Evolutionary conservation across 768 basidiomycete genomes (phyloP).

Genomic region (Psilocybe cyanescens): DNA sequence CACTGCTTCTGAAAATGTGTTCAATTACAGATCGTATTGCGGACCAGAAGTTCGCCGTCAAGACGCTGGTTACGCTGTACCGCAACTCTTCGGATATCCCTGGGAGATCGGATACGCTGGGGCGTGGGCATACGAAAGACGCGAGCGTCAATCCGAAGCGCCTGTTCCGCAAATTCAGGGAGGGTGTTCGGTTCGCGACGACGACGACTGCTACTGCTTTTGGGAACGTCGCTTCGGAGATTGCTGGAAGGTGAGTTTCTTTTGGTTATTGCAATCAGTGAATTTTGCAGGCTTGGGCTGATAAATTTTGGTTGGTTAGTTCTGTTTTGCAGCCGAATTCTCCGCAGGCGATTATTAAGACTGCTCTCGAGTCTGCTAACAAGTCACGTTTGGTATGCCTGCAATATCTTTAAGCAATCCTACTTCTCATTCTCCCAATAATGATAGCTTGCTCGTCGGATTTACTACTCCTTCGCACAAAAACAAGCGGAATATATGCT

Average conservation of each 20-base stretch:
- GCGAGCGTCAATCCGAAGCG: conserved; percentile 55
- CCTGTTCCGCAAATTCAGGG: conserved; percentile 71
- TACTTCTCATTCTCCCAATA: conserved; percentile 10
- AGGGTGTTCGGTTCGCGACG: conserved; percentile 72
- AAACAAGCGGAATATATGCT: conserved; percentile 60
- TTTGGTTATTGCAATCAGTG: too few species aligned
- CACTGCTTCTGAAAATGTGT: background rate
- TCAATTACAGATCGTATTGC: conserved; percentile 67
- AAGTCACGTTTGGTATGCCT: conserved; percentile 67
- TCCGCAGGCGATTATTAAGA: conserved; percentile 78
- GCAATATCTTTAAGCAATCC: background rate
- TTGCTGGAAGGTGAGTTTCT: conserved; percentile 47
- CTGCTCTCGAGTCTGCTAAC: conserved; percentile 78
- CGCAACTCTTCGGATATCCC: conserved; percentile 75
- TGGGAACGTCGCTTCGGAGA: conserved; percentile 60
- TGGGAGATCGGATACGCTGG: conserved; percentile 67
- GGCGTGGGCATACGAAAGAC: conserved; percentile 37
- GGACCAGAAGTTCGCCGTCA: conserved; percentile 81
- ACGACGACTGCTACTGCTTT: conserved; percentile 80
- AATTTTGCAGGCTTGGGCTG: too few species aligned
- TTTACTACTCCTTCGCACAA: conserved; percentile 85
- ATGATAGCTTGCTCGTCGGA: conserved; percentile 72
- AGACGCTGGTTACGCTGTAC: conserved; percentile 75
- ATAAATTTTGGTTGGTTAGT: conserved; percentile 28
- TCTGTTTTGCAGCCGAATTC: conserved; percentile 90